phyloP scores from a whole-genome alignment of 2,329 filamentous ascomycete species.

The Xylaria hypoxylon region DNA sequence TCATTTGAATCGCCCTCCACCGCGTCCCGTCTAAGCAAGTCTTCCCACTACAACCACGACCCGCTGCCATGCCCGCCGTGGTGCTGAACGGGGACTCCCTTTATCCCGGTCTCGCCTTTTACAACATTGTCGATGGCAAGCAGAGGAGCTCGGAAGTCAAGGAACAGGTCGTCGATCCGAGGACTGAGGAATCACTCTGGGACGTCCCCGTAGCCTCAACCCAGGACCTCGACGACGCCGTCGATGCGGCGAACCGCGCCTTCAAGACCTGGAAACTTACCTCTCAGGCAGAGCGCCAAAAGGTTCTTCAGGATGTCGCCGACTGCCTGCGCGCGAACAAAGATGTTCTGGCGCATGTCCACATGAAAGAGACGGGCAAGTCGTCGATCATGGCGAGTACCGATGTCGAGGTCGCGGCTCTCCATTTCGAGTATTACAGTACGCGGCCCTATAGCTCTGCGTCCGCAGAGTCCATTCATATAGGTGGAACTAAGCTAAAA shows the following conservation, averaged over 20 bases:
- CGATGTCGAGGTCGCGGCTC: slow-evolving; percentile 54
- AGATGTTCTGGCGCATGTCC: slow-evolving; percentile 58
- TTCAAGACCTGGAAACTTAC: slow-evolving; percentile 61
- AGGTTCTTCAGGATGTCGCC: slow-evolving; percentile 55
- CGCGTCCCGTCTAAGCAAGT: slow-evolving; percentile 12
- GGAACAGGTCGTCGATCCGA: slow-evolving; percentile 58
- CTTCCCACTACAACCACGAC: slow-evolving; percentile 6
- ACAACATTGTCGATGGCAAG: slow-evolving; percentile 60
- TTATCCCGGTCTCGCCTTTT: slow-evolving; percentile 50
- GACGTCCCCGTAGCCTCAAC: slow-evolving; percentile 59
- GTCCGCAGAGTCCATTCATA: not conserved
- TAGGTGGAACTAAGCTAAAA: slow-evolving; percentile 20
- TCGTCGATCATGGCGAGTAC: slow-evolving; percentile 55
- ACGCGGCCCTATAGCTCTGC: slow-evolving; percentile 22
- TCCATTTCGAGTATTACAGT: slow-evolving; percentile 55
- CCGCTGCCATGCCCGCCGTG: slow-evolving; percentile 33
- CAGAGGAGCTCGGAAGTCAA: slow-evolving; percentile 50
- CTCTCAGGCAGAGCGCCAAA: slow-evolving; percentile 57
- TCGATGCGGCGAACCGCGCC: slow-evolving; percentile 58
- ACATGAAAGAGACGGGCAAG: slow-evolving; percentile 65
- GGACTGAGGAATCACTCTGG: slow-evolving; percentile 58
- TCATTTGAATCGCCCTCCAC: slow-evolving; percentile 12
- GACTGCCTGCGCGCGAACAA: slow-evolving; percentile 56
- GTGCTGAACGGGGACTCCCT: slow-evolving; percentile 36
- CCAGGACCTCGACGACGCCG: slow-evolving; percentile 57